phyloP scores from a whole-genome alignment of 176 grass and related monocot genomes.

The Eleusine coracana region DNA sequence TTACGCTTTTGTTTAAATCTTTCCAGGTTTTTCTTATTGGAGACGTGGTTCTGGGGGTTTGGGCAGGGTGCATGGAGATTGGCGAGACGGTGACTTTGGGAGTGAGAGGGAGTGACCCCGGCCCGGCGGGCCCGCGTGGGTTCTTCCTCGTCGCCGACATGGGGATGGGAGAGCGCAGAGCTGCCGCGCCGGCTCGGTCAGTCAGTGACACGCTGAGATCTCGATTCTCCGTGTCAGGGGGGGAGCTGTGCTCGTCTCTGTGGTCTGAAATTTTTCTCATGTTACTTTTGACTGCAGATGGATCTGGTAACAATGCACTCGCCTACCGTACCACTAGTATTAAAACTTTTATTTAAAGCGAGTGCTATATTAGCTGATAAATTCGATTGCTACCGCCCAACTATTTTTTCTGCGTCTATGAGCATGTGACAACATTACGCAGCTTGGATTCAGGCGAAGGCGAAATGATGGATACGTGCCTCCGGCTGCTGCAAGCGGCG shows the following conservation, averaged over 20 bases:
- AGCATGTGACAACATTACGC: too few relatives aligned
- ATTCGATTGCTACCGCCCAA: not conserved
- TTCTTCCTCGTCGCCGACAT: not conserved
- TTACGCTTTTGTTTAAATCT: not conserved
- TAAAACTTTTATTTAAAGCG: not conserved
- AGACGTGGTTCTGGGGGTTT: not conserved
- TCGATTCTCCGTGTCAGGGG: slow-evolving; percentile 42
- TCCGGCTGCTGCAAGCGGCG: not conserved
- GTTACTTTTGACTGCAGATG: not conserved
- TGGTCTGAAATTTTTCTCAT: not conserved
- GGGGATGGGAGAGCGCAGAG: not conserved
- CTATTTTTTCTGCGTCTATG: not conserved
- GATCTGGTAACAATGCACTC: not conserved
- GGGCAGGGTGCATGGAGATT: not conserved
- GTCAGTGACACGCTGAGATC: slow-evolving; percentile 39
- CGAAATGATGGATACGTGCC: not conserved
- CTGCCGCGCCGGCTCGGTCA: not conserved
- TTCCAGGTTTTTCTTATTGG: not conserved
- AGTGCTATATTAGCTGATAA: not conserved
- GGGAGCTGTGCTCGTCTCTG: not conserved
- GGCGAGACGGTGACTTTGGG: slow-evolving; percentile 19
- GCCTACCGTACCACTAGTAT: too few relatives aligned
- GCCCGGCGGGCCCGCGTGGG: not conserved
- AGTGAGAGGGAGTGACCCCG: not conserved
- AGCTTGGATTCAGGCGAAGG: not conserved